Evolutionary conservation across 768 basidiomycete genomes (phyloP).

Genomic region (Podaxis pistillaris): DNA sequence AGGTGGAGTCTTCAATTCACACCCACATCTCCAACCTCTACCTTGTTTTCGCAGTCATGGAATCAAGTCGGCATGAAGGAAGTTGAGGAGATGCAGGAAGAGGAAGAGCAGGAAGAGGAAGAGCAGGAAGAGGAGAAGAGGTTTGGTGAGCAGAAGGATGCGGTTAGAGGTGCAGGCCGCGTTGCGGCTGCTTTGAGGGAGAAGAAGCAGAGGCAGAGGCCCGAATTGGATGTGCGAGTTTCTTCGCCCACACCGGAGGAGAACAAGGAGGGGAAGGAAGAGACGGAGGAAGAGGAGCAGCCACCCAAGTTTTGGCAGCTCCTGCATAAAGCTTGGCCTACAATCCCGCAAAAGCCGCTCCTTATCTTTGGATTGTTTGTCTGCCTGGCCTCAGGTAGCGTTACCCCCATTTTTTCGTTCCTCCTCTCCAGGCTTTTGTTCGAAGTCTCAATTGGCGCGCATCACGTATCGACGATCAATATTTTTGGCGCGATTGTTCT

Average conservation of each 20-base stretch:
- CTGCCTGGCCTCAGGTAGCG: slow-evolving; percentile 74
- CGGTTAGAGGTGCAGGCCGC: slow-evolving; percentile 35
- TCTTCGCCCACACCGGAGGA: background rate
- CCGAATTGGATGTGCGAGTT: slow-evolving; percentile 19
- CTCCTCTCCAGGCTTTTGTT: slow-evolving; percentile 80
- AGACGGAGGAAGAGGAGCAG: slow-evolving; percentile 18
- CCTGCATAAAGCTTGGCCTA: slow-evolving; percentile 59
- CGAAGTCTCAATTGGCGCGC: slow-evolving; percentile 70
- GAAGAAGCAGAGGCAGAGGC: slow-evolving; percentile 21
- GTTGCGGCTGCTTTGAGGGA: slow-evolving; percentile 28
- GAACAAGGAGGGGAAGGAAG: background rate
- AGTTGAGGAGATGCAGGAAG: slow-evolving; percentile 21
- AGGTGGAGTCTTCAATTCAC: slow-evolving; percentile 67
- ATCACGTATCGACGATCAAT: slow-evolving; percentile 61
- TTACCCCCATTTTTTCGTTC: slow-evolving; percentile 92
- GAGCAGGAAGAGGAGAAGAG: slow-evolving; percentile 21
- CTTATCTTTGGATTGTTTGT: slow-evolving; percentile 67
- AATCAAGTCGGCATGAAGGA: slow-evolving; percentile 20
- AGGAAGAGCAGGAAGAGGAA: slow-evolving; percentile 19
- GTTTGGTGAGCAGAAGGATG: slow-evolving; percentile 46
- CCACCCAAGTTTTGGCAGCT: slow-evolving; percentile 44
- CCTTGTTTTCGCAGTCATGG: slow-evolving; percentile 20
- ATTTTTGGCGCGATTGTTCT: slow-evolving; percentile 72
- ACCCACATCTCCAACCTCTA: slow-evolving; percentile 46
- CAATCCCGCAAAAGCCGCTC: slow-evolving; percentile 71